These are phyloP conservation scores for Paratinospora sagittata DNA, from an alignment of 164 flowering plant genomes.

Conservation along the genomic window DNA sequence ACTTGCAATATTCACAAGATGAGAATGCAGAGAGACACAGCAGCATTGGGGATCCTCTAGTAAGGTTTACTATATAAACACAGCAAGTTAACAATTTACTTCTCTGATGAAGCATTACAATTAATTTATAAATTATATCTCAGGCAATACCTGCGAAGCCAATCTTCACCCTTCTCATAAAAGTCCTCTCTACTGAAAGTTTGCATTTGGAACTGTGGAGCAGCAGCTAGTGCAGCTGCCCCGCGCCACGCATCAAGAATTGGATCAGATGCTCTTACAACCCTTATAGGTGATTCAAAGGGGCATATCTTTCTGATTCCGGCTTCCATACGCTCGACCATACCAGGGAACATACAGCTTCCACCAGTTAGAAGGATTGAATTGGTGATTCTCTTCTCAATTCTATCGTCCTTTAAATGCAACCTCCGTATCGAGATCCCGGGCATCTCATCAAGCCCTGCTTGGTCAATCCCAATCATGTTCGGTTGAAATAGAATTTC, in stretches of 20 bases:
- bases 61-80: neutral
- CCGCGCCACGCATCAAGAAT: constrained; percentile 94
- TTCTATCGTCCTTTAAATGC: constrained; percentile 23
- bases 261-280: constrained; percentile 68
- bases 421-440: constrained; percentile 75
- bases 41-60: neutral
- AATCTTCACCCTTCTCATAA: constrained; percentile 85
- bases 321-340: constrained; percentile 71
- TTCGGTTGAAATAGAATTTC: constrained; percentile 84
- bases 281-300: constrained; percentile 61
- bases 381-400: constrained; percentile 53
- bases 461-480: constrained; percentile 80
- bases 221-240: constrained; percentile 66
- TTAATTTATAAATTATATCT: constrained; percentile 42
- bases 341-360: constrained; percentile 67
- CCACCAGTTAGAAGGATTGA: constrained; percentile 90
- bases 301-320: constrained; percentile 88
- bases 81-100: neutral
- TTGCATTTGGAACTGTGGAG: constrained; percentile 44
- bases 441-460: constrained; percentile 90
- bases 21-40: neutral
- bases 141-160: constrained; percentile 63
- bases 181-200: constrained; percentile 71
- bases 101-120: neutral
- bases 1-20: neutral